Conservation (phyloP, 2,329 filamentous ascomycete species). For the Arthrinium puccinioides region DNA sequence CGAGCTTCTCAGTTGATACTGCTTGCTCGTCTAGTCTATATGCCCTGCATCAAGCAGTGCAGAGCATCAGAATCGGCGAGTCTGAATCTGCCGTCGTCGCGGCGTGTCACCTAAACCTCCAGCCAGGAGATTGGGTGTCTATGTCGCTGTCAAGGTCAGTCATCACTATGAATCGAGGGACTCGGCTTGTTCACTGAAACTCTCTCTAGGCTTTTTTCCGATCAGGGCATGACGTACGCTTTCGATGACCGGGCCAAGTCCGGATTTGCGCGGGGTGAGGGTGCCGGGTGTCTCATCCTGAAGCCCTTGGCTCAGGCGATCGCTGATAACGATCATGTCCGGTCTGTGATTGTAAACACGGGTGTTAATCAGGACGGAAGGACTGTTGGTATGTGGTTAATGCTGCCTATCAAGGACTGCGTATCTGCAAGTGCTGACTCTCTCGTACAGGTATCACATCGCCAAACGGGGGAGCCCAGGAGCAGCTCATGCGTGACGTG, state of each 20-base stretch:
- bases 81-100: slow-evolving; percentile 11
- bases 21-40: slow-evolving; percentile 35
- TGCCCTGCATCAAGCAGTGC: slow-evolving; percentile 23
- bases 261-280: slow-evolving; percentile 27
- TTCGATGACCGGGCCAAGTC: slow-evolving; percentile 22
- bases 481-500: slow-evolving; percentile 14
- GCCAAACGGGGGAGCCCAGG: slow-evolving; percentile 24
- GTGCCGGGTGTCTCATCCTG: slow-evolving; percentile 22
- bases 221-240: slow-evolving; percentile 9
- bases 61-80: slow-evolving; percentile 18
- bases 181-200: neutral
- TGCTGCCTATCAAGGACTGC: neutral
- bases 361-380: slow-evolving; percentile 16
- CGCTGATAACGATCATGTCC: slow-evolving; percentile 24
- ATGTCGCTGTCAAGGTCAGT: slow-evolving; percentile 14
- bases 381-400: slow-evolving; percentile 7
- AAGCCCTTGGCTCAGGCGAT: slow-evolving; percentile 25
- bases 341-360: slow-evolving; percentile 25
- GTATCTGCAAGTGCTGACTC: too few relatives aligned
- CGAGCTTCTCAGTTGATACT: slow-evolving; percentile 36
- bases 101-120: slow-evolving; percentile 8
- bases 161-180: too few relatives aligned
- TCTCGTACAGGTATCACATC: slow-evolving; percentile 15
- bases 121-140: slow-evolving; percentile 15
- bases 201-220: slow-evolving; percentile 2